Base-by-base conservation (phyloP, 2,329 filamentous ascomycete genomes). In the Beauveria sp. region DNA sequence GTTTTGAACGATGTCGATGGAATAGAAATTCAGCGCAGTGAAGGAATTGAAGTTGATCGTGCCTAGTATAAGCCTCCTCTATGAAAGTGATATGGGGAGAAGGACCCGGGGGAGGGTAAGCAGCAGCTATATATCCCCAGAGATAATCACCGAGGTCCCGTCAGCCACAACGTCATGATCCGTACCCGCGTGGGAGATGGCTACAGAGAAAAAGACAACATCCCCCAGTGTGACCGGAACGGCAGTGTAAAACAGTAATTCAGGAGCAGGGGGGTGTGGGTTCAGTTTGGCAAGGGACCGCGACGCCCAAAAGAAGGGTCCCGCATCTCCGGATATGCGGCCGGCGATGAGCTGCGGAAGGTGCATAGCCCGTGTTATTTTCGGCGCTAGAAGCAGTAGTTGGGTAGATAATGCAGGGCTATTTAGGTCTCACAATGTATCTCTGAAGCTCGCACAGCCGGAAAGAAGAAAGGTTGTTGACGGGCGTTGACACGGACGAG, bases 151-250 rank as follows among this genome's bases (percentile, higher is more conserved):
- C 34, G 57, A 60, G 57, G 50, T 28, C 14, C 40, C 40, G 41
- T 34, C 51, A 61, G 58, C 58, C 58, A 50, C 58, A 22, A 18
- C 58, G 58, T 61, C 58, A 61, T 55, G 22, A n/a, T n/a, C 14
- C 18, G 4, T 18, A 5, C 30, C 14, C 22, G n/a, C 18, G 16
- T 16, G 30, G 10, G n/a, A 46, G n/a, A 16, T 22, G 5, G 26
- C 5, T 16, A n/a, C 41, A 12, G n/a, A 37, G 20, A 34, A 41
- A 14, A 22, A 30, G 9, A 46, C n/a, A 46, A 7, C n/a, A 57
- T 30, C n/a, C 37, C 4, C 1, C 28, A 40, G 41, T 48, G 8
- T 14, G 26, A 48, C 55, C 7, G 20, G 40, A 30, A 57, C 44
- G 37, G 20, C 24, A 41, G 47, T 20, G 20, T 18, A 43, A 44